These are phyloP conservation scores for Globisporangium parvum DNA, from an alignment of 352 stramenopile genomes.

Conservation along the genomic window DNA sequence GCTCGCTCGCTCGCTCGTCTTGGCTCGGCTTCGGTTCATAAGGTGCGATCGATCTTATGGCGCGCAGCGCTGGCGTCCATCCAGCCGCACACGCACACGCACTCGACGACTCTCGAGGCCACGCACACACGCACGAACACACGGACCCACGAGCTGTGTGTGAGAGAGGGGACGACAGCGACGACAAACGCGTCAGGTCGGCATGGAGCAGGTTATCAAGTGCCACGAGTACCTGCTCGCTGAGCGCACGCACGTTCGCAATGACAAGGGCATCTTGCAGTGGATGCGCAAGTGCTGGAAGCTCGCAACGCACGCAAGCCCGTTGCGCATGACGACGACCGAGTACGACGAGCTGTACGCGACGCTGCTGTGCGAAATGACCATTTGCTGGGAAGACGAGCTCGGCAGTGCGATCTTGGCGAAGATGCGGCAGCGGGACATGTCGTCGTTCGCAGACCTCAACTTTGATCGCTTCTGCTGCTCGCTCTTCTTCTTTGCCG, in stretches of 20 bases:
- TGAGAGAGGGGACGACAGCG: too few relatives aligned
- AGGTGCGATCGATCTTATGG: too few relatives aligned
- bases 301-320: constrained; percentile 11
- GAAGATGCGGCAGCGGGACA: constrained; percentile 49
- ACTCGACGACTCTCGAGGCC: too few relatives aligned
- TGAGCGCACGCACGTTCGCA: constrained; percentile 43
- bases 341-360: constrained; percentile 50
- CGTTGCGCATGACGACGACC: constrained; percentile 17
- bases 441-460: constrained; percentile 22
- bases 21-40: too few relatives aligned
- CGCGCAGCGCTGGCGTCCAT: too few relatives aligned
- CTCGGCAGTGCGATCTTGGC: constrained; percentile 30
- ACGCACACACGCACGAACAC: too few relatives aligned
- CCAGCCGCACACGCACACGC: too few relatives aligned
- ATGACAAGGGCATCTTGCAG: constrained; percentile 24
- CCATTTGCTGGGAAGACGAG: constrained; percentile 56
- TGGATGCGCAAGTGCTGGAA: constrained; percentile 47
- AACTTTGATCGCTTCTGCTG: constrained; percentile 52
- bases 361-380: constrained; percentile 53
- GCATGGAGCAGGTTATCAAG: constrained; percentile 29
- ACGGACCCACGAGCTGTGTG: too few relatives aligned
- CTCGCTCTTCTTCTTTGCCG: constrained; percentile 51
- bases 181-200: background rate
- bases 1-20: too few relatives aligned
- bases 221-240: constrained; percentile 34